phyloP scores from a whole-genome alignment of 495 filamentous ascomycete genomes.

The Hypoxylon fuscum region DNA sequence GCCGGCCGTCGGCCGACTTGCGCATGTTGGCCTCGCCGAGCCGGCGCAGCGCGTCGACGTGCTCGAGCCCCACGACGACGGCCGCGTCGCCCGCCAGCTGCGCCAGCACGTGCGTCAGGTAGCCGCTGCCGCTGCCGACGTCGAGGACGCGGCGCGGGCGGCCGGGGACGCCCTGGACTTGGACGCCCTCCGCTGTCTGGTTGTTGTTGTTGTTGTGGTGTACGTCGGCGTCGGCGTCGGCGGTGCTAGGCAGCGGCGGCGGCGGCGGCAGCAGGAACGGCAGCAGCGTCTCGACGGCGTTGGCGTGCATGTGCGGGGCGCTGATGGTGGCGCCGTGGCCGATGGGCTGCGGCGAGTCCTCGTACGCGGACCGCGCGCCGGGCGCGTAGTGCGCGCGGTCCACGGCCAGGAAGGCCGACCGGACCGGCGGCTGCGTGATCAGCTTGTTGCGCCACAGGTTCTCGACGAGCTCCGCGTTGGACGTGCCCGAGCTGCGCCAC shows the following conservation, averaged over 20 bases:
- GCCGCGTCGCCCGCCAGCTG: slow-evolving; percentile 71
- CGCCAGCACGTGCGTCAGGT: slow-evolving; percentile 89
- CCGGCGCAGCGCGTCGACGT: slow-evolving; percentile 80
- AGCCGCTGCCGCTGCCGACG: slow-evolving; percentile 89
- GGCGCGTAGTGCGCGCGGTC: slow-evolving; percentile 85
- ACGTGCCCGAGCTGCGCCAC: slow-evolving; percentile 83
- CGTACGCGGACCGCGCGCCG: slow-evolving; percentile 68
- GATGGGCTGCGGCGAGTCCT: slow-evolving; percentile 91
- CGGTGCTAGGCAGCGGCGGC: too few species aligned
- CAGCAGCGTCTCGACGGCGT: slow-evolving; percentile 73
- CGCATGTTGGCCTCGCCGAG: slow-evolving; percentile 77
- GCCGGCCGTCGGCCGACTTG: slow-evolving; percentile 72
- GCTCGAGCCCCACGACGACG: slow-evolving; percentile 87
- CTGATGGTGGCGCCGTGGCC: slow-evolving; percentile 90
- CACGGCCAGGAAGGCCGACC: slow-evolving; percentile 82
- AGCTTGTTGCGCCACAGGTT: slow-evolving; percentile 78
- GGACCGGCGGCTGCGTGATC: slow-evolving; percentile 75
- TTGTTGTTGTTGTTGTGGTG: too few species aligned
- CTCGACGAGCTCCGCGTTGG: slow-evolving; percentile 79
- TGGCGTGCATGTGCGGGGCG: slow-evolving; percentile 97
- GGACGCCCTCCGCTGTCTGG: slow-evolving; percentile 48
- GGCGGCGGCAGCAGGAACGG: slow-evolving; percentile 65
- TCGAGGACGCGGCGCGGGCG: slow-evolving; percentile 71
- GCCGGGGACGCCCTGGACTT: too few species aligned
- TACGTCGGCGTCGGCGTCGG: too few species aligned